A percentile compares a stretch with the other conserved stretches of the same genome.
These are phyloP conservation scores for Ceratonia siliqua DNA, from an alignment of 306 rosid species.

Conservation along the genomic window DNA sequence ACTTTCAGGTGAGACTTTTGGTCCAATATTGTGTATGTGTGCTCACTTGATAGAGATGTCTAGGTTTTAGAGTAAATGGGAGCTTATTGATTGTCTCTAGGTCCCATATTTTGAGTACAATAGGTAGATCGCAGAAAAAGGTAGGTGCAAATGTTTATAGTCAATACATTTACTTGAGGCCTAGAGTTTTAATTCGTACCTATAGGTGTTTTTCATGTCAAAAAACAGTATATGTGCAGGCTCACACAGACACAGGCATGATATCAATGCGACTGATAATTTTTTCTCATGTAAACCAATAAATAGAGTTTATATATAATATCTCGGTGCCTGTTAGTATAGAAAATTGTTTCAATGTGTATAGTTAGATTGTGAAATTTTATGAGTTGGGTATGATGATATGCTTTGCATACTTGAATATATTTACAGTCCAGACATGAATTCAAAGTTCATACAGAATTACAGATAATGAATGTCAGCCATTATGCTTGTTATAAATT, in stretches of 20 bases:
- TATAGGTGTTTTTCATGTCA: background rate
- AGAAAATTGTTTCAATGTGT: too few species aligned
- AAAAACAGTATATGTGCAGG: background rate
- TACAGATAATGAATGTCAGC: background rate
- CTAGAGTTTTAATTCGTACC: background rate
- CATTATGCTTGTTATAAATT: background rate
- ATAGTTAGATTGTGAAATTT: background rate
- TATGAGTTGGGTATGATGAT: background rate
- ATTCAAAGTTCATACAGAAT: constrained; percentile 1
- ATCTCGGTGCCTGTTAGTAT: too few species aligned
- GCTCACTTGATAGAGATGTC: background rate
- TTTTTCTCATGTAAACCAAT: background rate
- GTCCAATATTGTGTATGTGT: too few species aligned
- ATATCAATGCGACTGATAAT: too few species aligned
- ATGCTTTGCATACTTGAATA: background rate
- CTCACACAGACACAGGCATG: background rate
- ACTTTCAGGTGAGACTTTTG: background rate
- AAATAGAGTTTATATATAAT: too few species aligned
- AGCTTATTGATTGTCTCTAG: background rate
- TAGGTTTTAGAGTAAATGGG: constrained; percentile 14
- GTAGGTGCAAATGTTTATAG: background rate
- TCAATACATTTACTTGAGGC: background rate
- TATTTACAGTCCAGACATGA: background rate
- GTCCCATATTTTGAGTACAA: background rate
- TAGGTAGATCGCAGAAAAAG: background rate